Conservation (phyloP, 2,329 filamentous ascomycete genomes). For the Pseudonectria foliicola region DNA sequence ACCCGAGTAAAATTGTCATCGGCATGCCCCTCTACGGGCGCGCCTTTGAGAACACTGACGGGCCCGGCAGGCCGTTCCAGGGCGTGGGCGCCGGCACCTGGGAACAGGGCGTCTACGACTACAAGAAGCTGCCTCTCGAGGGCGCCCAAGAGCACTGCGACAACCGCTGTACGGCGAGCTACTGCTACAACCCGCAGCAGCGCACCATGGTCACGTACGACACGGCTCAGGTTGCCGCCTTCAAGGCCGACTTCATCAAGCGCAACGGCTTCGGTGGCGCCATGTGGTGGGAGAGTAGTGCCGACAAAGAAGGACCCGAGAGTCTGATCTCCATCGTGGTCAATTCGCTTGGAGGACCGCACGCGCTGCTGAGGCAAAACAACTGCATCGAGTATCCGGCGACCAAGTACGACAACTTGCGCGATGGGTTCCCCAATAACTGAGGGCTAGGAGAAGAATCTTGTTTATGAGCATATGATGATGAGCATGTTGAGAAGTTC, state of each 20-base stretch:
- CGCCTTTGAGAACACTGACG: constrained; percentile 72
- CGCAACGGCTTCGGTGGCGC: constrained; percentile 65
- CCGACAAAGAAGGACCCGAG: constrained; percentile 56
- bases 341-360: constrained; percentile 47
- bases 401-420: constrained; percentile 65
- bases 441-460: constrained; percentile 13
- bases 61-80: constrained; percentile 59
- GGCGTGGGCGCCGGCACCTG: constrained; percentile 75
- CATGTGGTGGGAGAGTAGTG: constrained; percentile 98
- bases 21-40: constrained; percentile 92
- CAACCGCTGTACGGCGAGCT: constrained; percentile 59
- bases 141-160: constrained; percentile 62
- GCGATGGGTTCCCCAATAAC: constrained; percentile 46
- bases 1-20: constrained; percentile 67
- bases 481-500: neutral
- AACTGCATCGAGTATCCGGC: constrained; percentile 60
- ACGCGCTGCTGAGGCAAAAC: constrained; percentile 39
- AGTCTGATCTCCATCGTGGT: constrained; percentile 66
- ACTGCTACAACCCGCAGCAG: constrained; percentile 60
- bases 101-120: constrained; percentile 84
- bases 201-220: constrained; percentile 74
- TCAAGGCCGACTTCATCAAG: constrained; percentile 68
- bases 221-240: constrained; percentile 56
- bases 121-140: constrained; percentile 69
- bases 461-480: constrained; percentile 1